phyloP scores from a whole-genome alignment of 176 grass and related monocot species.

The Eremochloa ophiuroides region DNA sequence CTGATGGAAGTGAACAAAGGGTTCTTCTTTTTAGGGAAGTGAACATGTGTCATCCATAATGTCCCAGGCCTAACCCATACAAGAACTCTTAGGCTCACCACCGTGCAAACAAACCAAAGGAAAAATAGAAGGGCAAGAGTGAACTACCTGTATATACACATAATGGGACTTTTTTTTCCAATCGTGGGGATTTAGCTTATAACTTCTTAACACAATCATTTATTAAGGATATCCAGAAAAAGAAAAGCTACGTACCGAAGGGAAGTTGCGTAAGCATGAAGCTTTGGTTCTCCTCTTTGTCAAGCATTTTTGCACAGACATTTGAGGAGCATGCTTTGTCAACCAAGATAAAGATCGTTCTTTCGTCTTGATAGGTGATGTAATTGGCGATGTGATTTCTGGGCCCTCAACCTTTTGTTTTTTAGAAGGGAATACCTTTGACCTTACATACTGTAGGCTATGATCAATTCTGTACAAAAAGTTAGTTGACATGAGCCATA shows the following conservation, averaged over 20 bases:
- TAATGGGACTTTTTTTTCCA: neutral
- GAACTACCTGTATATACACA: neutral
- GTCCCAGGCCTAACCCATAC: neutral
- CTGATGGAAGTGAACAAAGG: neutral
- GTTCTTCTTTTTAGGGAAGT: neutral
- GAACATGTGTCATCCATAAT: neutral
- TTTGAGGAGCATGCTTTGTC: conserved; percentile 46
- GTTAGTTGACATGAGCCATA: neutral
- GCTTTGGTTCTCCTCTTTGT: conserved; percentile 72
- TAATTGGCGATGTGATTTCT: conserved; percentile 34
- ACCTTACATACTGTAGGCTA: conserved; percentile 61
- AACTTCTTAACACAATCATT: neutral
- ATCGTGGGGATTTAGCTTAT: neutral
- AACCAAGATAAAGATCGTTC: conserved; percentile 75
- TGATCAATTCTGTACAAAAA: conserved; percentile 58
- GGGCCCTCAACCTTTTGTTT: conserved; percentile 40
- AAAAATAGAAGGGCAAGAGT: neutral
- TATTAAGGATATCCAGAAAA: neutral
- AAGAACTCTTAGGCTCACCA: neutral
- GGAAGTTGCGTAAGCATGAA: conserved; percentile 30
- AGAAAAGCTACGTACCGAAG: conserved; percentile 47
- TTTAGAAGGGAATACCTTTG: conserved; percentile 73
- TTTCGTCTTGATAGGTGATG: conserved; percentile 61
- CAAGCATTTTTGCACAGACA: conserved; percentile 51
- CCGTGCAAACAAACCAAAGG: neutral